These are phyloP conservation scores for Epicoccum nigrum DNA, from an alignment of 2,329 filamentous ascomycete species.

Conservation along the genomic window DNA sequence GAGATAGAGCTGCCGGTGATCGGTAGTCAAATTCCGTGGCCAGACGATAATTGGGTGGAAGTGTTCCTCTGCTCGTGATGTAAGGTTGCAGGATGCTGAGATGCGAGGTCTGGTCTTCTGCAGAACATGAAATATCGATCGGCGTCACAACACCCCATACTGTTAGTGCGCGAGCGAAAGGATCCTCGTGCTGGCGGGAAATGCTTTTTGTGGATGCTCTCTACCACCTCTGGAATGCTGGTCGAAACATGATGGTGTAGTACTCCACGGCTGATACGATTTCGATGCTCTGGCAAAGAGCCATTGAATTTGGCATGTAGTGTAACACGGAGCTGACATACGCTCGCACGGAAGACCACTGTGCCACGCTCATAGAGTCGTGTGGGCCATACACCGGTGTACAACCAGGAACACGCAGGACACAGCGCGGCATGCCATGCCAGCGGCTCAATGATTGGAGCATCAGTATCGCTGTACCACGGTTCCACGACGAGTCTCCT, in stretches of 20 bases:
- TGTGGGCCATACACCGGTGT: constrained; percentile 3
- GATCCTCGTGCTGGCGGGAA: constrained; percentile 5
- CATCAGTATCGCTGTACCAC: neutral
- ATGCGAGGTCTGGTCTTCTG: neutral
- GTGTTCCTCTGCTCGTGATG: neutral
- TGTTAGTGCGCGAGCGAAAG: neutral
- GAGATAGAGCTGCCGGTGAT: neutral
- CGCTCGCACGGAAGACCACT: neutral
- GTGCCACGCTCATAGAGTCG: constrained; percentile 9
- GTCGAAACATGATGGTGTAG: neutral
- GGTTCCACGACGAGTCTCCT: too few relatives aligned
- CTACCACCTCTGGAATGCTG: constrained; percentile 6
- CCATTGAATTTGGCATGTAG: constrained; percentile 1
- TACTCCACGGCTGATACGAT: neutral
- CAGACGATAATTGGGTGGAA: constrained; percentile 1
- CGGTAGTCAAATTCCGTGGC: neutral
- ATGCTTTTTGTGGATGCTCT: constrained; percentile 4
- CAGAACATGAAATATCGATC: constrained; percentile 1
- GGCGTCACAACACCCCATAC: neutral
- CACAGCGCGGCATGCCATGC: constrained; percentile 3
- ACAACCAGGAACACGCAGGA: constrained; percentile 7
- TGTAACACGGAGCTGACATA: constrained; percentile 13
- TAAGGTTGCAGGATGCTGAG: neutral
- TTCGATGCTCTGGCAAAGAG: constrained; percentile 5
- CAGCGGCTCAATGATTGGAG: neutral